phyloP scores from a whole-genome alignment of 768 basidiomycete species.

The Pleurotus giganteus region DNA sequence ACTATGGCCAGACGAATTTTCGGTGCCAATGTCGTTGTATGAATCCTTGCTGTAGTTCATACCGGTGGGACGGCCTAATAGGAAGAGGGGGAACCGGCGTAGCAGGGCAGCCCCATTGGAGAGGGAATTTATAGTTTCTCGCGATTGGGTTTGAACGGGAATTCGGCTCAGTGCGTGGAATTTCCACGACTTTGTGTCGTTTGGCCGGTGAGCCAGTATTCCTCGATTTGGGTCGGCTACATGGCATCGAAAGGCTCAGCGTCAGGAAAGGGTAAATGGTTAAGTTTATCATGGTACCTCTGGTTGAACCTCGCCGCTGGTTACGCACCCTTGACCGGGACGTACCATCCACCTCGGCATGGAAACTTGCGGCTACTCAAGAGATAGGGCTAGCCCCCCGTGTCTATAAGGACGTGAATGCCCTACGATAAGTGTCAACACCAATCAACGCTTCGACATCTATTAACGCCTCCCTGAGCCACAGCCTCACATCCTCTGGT shows the following conservation, averaged over 20 bases:
- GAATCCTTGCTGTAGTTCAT: neutral
- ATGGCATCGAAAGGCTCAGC: neutral
- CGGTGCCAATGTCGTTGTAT: neutral
- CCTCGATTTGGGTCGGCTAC: conserved; percentile 7
- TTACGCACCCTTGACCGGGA: neutral
- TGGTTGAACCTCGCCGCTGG: neutral
- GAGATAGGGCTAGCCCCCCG: neutral
- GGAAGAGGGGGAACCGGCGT: neutral
- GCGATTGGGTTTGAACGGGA: neutral
- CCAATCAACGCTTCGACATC: conserved; percentile 57
- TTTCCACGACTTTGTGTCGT: conserved; percentile 9
- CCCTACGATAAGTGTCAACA: conserved; percentile 58
- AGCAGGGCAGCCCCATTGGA: neutral
- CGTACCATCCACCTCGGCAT: neutral
- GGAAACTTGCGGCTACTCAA: neutral
- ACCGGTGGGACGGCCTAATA: no score
- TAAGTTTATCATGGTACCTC: neutral
- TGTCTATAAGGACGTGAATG: conserved; percentile 44
- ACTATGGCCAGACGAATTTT: neutral
- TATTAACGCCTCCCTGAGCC: conserved; percentile 58
- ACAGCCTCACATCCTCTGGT: conserved; percentile 70
- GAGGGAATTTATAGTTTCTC: neutral
- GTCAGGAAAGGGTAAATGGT: conserved; percentile 4
- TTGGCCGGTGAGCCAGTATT: neutral
- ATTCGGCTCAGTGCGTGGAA: conserved; percentile 8